Evolutionary conservation across 179 eudicot genomes (phyloP), one percentile per base, ranked within the genome.

Genomic region (Carnegiea gigantea): DNA sequence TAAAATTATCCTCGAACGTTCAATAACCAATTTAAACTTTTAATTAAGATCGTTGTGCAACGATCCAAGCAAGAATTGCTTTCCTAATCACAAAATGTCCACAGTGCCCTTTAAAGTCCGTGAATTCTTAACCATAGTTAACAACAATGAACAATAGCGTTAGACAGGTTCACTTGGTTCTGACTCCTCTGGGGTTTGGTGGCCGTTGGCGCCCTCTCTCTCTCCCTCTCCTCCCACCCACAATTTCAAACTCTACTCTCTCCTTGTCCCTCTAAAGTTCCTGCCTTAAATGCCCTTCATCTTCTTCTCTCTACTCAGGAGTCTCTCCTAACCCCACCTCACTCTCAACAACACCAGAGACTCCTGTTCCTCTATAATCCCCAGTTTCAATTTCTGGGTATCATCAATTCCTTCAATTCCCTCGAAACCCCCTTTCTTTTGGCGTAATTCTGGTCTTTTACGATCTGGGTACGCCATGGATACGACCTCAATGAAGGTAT

Each of bases 401-500:
- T 4, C 38, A 26, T 20, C 73, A 18, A 81, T n/a, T 81, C 62
- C 73, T 6, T 75, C 71, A 18, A 3, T 33, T 33, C 36, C 36
- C 36, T 33, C 36, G 36, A 33, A 33, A 78, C 13, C 68, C 8
- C 44, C 4, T 74, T 79, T 51, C 73, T 86, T 73, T 73, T 21
- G 7, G 40, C 46, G 4, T 18, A 75, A 21, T 77, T 60, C 40
- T 36, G 15, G 51, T 3, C 14, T 48, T 46, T 70, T 57, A 24
- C 77, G 43, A 71, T 78, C 82, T 79, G 88, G 83, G 81, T 49
- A 33, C 60, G 11, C 20, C n/a, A 93, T 93, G 95, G 92, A 93
- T 26, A 84, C 96, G n/a, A 84, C 81, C 43, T 80, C 95, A 18
- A 90, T 89, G 68, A 90, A 93, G 85, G 82, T 92, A 0, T 93